A percentile compares a stretch with the other conserved stretches of the same genome.
Conservation (phyloP, 176 grass and related monocot genomes). For the Canna indica region DNA sequence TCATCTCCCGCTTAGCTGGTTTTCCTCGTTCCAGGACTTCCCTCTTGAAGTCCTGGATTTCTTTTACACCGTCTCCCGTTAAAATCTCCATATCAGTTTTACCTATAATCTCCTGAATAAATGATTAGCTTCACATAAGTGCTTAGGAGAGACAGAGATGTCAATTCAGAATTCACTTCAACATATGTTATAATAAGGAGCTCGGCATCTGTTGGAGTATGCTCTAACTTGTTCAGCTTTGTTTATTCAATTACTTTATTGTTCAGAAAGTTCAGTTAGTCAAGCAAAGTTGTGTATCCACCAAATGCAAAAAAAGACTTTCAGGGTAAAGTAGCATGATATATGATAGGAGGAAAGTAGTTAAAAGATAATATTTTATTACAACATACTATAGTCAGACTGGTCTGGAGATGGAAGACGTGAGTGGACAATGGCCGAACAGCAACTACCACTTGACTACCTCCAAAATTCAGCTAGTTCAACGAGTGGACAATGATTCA, state of each 20-base stretch:
- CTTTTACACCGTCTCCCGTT: slow-evolving; percentile 59
- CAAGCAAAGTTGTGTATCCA: background rate
- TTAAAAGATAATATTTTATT: background rate
- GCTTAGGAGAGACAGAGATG: slow-evolving; percentile 5
- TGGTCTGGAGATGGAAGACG: background rate
- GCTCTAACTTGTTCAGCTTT: background rate
- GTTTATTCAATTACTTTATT: background rate
- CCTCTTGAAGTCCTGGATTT: slow-evolving; percentile 72
- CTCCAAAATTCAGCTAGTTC: background rate
- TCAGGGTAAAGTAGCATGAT: background rate
- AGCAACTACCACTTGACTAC: background rate
- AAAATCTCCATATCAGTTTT: slow-evolving; percentile 93
- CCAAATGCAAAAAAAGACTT: background rate
- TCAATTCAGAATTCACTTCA: background rate
- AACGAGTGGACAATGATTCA: background rate
- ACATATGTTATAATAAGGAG: background rate
- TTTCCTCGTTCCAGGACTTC: slow-evolving; percentile 54
- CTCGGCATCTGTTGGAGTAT: background rate
- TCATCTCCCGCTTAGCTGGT: slow-evolving; percentile 77
- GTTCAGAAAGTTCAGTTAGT: background rate
- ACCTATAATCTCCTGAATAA: slow-evolving; percentile 84
- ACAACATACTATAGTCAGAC: background rate
- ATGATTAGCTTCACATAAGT: slow-evolving; percentile 15
- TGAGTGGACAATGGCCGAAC: background rate
- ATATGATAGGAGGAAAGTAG: background rate